Conservation (phyloP, 1,284 basidiomycete genomes). For the Malassezia furfur region DNA sequence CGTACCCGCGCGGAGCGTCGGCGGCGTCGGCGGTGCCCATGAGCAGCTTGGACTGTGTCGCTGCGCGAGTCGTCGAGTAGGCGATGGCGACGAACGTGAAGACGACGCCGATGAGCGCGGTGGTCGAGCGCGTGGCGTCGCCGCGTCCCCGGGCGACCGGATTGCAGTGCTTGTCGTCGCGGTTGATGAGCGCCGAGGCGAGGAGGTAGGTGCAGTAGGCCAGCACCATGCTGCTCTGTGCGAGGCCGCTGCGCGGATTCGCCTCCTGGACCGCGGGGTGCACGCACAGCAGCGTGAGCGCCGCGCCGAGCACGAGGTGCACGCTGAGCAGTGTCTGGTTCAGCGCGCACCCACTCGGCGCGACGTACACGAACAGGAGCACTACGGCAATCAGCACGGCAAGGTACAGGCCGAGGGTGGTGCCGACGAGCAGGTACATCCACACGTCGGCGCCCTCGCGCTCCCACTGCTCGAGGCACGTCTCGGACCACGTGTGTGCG, state of each 20-base stretch:
- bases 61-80: slow-evolving; percentile 89
- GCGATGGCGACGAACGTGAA: slow-evolving; percentile 98
- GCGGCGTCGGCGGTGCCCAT: slow-evolving; percentile 60
- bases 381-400: slow-evolving; percentile 73
- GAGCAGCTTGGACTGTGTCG: slow-evolving; percentile 82
- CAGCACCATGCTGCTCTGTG: slow-evolving; percentile 90
- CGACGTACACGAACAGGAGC: slow-evolving; percentile 84
- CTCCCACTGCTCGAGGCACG: slow-evolving; percentile 91
- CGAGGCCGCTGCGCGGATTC: slow-evolving; percentile 87
- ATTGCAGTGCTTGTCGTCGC: slow-evolving; percentile 74
- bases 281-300: slow-evolving; percentile 74
- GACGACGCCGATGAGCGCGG: slow-evolving; percentile 77
- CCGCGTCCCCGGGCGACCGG: slow-evolving; percentile 61
- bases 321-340: slow-evolving; percentile 93
- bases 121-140: slow-evolving; percentile 69
- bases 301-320: slow-evolving; percentile 71
- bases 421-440: slow-evolving; percentile 91
- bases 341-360: slow-evolving; percentile 70
- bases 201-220: slow-evolving; percentile 94
- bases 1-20: slow-evolving; percentile 42
- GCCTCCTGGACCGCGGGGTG: slow-evolving; percentile 80
- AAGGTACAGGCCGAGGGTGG: slow-evolving; percentile 79
- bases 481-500: slow-evolving; percentile 96
- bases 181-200: slow-evolving; percentile 87
- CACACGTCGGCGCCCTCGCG: slow-evolving; percentile 72